Conservation (phyloP, 805 yeast species). For the Nakazawaea siamensis region DNA sequence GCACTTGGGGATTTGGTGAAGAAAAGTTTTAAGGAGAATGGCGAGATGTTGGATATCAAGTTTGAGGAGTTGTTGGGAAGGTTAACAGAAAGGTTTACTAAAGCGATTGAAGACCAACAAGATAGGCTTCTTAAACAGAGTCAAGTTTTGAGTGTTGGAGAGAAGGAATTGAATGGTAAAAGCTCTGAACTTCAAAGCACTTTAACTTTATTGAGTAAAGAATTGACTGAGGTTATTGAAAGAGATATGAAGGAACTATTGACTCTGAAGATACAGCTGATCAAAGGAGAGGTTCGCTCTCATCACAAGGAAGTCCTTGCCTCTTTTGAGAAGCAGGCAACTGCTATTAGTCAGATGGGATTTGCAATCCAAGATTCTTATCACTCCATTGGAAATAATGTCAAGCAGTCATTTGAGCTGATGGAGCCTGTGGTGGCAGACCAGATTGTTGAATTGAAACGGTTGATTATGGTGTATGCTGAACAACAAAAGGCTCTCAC, state of each 20-base stretch:
- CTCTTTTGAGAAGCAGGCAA: too few species aligned
- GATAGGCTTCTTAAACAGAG: too few species aligned
- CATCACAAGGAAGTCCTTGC: too few species aligned
- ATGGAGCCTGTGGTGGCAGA: background rate
- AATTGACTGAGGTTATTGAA: too few species aligned
- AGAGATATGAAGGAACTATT: too few species aligned
- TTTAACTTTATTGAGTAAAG: too few species aligned
- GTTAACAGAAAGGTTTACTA: background rate
- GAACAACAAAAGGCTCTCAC: background rate
- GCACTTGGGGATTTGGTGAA: background rate
- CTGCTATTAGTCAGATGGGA: too few species aligned
- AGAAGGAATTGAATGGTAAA: too few species aligned
- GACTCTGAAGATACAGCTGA: too few species aligned
- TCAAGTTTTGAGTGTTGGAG: too few species aligned
- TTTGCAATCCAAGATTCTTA: slow-evolving; percentile 6
- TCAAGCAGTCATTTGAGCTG: background rate
- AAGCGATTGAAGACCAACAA: background rate
- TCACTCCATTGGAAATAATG: background rate
- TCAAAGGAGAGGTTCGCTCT: too few species aligned
- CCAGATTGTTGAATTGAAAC: background rate
- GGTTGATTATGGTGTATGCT: background rate
- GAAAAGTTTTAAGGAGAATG: background rate
- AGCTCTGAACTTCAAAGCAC: too few species aligned
- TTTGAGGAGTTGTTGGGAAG: background rate
- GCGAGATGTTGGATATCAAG: background rate